Conservation (phyloP, 2,329 filamentous ascomycete genomes). For the Paracamarosporium sp. region DNA sequence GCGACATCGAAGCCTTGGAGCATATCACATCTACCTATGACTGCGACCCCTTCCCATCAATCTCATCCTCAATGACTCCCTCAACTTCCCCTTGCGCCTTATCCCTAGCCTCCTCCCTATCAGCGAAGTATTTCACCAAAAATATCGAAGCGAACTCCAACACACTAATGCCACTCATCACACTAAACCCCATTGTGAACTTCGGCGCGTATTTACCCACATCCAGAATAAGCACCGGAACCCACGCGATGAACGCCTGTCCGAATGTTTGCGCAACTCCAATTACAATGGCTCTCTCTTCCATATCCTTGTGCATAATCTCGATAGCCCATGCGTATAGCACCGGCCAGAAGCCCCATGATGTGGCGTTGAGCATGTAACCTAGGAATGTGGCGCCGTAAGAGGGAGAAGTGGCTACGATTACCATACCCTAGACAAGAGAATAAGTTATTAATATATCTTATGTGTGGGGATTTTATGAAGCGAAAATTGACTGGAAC, state of each 20-base stretch:
- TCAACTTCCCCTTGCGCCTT: neutral
- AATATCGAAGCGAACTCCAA: slow-evolving; percentile 15
- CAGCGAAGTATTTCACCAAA: slow-evolving; percentile 9
- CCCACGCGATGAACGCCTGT: slow-evolving; percentile 54
- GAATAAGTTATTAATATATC: no score
- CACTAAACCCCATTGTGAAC: slow-evolving; percentile 13
- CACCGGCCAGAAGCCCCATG: slow-evolving; percentile 20
- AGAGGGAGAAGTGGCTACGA: slow-evolving; percentile 13
- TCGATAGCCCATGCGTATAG: slow-evolving; percentile 54
- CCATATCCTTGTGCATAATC: slow-evolving; percentile 50
- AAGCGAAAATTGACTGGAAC: no score
- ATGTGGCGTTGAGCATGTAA: slow-evolving; percentile 22
- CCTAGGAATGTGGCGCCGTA: slow-evolving; percentile 24
- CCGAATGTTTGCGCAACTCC: slow-evolving; percentile 53
- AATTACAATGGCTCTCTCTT: slow-evolving; percentile 54
- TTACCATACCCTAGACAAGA: no score
- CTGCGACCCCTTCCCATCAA: neutral
- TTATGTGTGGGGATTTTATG: no score
- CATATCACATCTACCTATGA: neutral
- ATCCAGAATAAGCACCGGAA: slow-evolving; percentile 34
- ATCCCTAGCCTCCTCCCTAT: slow-evolving; percentile 10
- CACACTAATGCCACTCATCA: slow-evolving; percentile 17
- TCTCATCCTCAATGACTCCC: no score
- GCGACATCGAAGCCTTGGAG: neutral
- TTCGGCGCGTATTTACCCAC: slow-evolving; percentile 18